Evolutionary conservation across 345 rosid genomes (phyloP).

Genomic region (Trapa bicornis): DNA sequence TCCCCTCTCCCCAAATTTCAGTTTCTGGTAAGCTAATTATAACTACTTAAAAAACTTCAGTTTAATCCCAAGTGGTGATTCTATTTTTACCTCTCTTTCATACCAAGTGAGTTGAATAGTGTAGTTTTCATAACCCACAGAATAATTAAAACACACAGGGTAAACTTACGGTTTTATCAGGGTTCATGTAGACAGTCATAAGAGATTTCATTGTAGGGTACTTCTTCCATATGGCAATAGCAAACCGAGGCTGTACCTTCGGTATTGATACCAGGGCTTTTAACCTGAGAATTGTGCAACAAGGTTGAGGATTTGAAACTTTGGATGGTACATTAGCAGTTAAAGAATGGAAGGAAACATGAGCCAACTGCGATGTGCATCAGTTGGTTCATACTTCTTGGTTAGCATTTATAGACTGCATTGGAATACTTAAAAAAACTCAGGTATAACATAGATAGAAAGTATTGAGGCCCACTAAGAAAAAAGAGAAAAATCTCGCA

Average conservation of each 20-base stretch:
- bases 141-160: neutral
- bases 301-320: neutral
- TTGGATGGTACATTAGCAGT: neutral
- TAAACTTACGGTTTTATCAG: slow-evolving; percentile 54
- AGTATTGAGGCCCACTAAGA: no score
- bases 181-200: slow-evolving; percentile 69
- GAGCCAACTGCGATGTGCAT: neutral
- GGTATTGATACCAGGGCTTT: slow-evolving; percentile 87
- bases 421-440: neutral
- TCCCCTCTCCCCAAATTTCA: slow-evolving; percentile 15
- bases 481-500: no score
- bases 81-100: slow-evolving; percentile 12
- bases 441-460: no score
- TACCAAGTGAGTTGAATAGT: no score
- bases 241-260: slow-evolving; percentile 91
- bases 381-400: neutral
- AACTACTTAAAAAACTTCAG: neutral
- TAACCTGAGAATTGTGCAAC: slow-evolving; percentile 36
- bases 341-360: neutral
- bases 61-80: neutral
- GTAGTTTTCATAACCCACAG: neutral
- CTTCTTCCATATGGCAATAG: slow-evolving; percentile 68
- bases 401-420: neutral
- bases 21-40: neutral
- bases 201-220: slow-evolving; percentile 89